Conservation (phyloP, 495 filamentous ascomycete genomes). For the Xanthoparmelia taractica region DNA sequence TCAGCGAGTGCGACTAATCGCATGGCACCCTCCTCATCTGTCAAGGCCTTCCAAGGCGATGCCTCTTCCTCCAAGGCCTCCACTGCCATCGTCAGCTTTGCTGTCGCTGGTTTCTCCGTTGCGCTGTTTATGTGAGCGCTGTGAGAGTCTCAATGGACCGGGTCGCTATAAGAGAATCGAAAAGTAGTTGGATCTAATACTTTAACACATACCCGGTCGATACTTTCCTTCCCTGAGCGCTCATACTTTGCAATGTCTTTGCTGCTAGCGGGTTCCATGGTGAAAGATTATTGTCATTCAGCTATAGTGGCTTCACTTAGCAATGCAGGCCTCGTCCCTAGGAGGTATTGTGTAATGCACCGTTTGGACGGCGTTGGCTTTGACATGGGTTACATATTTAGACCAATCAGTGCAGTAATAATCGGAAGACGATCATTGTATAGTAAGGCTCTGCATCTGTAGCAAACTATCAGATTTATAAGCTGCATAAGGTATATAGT, state of each 20-base stretch:
- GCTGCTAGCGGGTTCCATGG: neutral
- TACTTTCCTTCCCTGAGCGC: neutral
- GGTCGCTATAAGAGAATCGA: neutral
- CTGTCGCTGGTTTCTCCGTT: neutral
- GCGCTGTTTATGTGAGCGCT: neutral
- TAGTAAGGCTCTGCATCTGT: neutral
- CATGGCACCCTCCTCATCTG: neutral
- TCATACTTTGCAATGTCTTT: neutral
- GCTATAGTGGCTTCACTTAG: neutral
- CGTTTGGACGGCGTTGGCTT: neutral
- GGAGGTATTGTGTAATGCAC: neutral
- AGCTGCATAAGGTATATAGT: too few relatives aligned
- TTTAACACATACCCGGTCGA: neutral
- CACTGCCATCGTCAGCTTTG: neutral
- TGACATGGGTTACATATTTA: neutral
- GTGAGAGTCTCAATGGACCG: constrained; percentile 1
- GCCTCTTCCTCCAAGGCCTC: constrained; percentile 10
- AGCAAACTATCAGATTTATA: too few relatives aligned
- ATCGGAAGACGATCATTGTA: neutral
- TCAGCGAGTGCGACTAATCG: neutral
- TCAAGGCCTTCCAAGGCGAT: constrained; percentile 8
- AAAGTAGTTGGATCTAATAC: constrained; percentile 7
- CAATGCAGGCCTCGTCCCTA: neutral
- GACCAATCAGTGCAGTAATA: neutral
- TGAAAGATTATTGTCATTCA: neutral